phyloP scores from a whole-genome alignment of 352 stramenopile species.

The Phytophthora tentaculata region DNA sequence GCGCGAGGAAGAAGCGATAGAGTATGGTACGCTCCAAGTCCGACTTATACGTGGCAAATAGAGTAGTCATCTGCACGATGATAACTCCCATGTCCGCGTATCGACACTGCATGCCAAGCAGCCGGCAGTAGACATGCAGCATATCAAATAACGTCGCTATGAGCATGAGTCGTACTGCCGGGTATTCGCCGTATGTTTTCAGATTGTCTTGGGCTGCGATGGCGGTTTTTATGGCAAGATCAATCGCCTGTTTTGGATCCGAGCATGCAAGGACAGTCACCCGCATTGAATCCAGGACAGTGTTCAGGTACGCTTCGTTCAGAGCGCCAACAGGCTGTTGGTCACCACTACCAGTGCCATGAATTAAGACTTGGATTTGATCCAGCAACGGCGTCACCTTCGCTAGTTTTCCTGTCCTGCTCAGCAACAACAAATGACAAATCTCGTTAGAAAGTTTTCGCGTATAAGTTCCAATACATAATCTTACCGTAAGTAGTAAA shows the following conservation, averaged over 20 bases:
- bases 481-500: slow-evolving; percentile 59
- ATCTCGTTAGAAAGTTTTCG: not conserved
- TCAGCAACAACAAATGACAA: slow-evolving; percentile 7
- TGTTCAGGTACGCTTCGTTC: slow-evolving; percentile 56
- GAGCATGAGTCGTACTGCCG: slow-evolving; percentile 54
- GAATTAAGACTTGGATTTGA: slow-evolving; percentile 39
- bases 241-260: slow-evolving; percentile 53
- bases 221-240: slow-evolving; percentile 59
- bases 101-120: slow-evolving; percentile 62
- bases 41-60: slow-evolving; percentile 58
- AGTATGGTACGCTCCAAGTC: slow-evolving; percentile 54
- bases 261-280: slow-evolving; percentile 45
- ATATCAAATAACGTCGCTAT: slow-evolving; percentile 72
- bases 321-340: slow-evolving; percentile 12
- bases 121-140: slow-evolving; percentile 66
- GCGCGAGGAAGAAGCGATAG: slow-evolving; percentile 57
- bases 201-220: slow-evolving; percentile 60
- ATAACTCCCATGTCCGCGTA: slow-evolving; percentile 72
- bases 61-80: slow-evolving; percentile 61
- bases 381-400: slow-evolving; percentile 52
- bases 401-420: slow-evolving; percentile 51
- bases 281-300: slow-evolving; percentile 59
- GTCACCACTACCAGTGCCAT: slow-evolving; percentile 11
- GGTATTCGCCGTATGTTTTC: slow-evolving; percentile 40
- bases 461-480: not conserved